Evolutionary conservation across 2,329 filamentous ascomycete genomes (phyloP).

Genomic region (Fusarium neocosmosporiellum): DNA sequence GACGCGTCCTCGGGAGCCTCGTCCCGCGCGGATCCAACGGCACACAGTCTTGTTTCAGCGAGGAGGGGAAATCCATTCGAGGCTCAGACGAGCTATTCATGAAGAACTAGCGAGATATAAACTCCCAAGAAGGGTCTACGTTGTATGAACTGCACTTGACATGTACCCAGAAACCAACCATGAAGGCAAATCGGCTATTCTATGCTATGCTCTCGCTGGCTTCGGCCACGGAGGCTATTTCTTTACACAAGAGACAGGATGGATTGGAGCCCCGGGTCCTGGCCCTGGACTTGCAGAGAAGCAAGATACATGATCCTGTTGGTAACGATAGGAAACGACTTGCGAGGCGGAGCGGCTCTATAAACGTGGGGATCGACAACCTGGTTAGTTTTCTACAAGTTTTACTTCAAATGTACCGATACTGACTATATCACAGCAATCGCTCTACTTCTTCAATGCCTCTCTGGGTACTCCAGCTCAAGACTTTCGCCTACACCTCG

Average conservation of each 20-base stretch:
- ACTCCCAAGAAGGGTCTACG: not conserved
- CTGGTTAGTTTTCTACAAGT: conserved; percentile 53
- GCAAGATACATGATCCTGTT: conserved; percentile 53
- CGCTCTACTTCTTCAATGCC: conserved; percentile 73
- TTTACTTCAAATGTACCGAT: not conserved
- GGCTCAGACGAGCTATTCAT: not conserved
- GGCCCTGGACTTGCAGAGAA: conserved; percentile 55
- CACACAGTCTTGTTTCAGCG: not conserved
- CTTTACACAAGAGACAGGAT: conserved; percentile 45
- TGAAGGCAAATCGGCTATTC: conserved; percentile 51
- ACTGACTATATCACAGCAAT: conserved; percentile 55
- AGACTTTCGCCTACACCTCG: conserved; percentile 67
- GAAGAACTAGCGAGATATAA: conserved; percentile 5
- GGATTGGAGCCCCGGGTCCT: conserved; percentile 56
- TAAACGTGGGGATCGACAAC: conserved; percentile 65
- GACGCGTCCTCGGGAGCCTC: conserved; percentile 8
- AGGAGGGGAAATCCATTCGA: not conserved
- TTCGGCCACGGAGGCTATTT: conserved; percentile 41
- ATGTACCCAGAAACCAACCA: conserved; percentile 36
- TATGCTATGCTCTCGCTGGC: conserved; percentile 40
- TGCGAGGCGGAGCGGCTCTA: conserved; percentile 54
- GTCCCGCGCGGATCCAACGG: conserved; percentile 24
- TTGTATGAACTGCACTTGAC: not conserved
- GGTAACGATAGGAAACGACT: conserved; percentile 57
- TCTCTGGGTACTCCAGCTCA: conserved; percentile 72